Evolutionary conservation across 495 filamentous ascomycete species (phyloP), one percentile per base, ranked within the genome.

Genomic region (Penicillium paradoxum): DNA sequence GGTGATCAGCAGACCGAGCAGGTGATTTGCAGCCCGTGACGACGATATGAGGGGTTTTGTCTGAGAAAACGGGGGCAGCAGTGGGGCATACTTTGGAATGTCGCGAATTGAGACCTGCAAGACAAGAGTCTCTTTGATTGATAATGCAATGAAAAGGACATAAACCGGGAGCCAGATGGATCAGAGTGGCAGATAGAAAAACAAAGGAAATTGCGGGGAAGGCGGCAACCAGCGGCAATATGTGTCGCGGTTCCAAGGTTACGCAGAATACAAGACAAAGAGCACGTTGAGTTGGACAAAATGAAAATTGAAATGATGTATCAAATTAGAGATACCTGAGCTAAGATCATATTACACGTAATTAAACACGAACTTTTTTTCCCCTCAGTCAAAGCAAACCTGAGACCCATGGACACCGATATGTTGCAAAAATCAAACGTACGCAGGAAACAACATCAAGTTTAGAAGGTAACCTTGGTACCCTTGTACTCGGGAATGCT

Each of bases 401-500:
- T 38, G 34, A 39, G 24, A 38, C 46, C 58, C 47, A 52, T 48
- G 51, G 46, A 60, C 58, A 64, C 56, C 54, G 33, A 54, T 49
- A 59, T 49, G 45, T 59, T 52, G 51, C 30, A 56, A 48, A 44
- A 55, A 42, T 21, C 42, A 51, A 40, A 57, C 34, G 58, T 40
- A 55, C 54, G 37, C 43, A 51, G 36, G n/a, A 53, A 22, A 14
- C 18, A 51, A 51, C 21, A 29, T 39, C 34, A 44, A 46, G 50
- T 53, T 80, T 87, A 89, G 69, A 98, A 97, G 58, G 86, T 93
- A 70, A 82, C 84, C 83, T 95, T 96, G 79, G 85, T 86, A 63
- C 93, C 93, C 75, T 89, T 79, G 80, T 91, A 97, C 70, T 90
- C 87, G 33, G 87, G 83, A 59, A 91, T 89, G 51, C 81, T 79